Evolutionary conservation across 148 eudicot species (phyloP), one percentile per base, ranked within the genome.

Genomic region (Hydrangea macrophylla): DNA sequence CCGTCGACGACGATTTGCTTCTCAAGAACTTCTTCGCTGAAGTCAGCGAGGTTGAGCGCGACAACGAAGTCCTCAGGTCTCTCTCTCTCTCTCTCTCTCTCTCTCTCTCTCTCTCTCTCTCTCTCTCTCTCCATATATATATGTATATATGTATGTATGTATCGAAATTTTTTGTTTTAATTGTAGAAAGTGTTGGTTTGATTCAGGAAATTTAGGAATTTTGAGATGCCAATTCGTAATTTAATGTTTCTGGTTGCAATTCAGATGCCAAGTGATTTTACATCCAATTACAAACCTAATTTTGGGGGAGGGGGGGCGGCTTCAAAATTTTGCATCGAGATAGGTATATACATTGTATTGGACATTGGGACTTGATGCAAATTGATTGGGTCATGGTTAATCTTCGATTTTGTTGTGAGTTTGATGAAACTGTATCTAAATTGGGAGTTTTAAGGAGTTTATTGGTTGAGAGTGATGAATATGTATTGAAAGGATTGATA

Each of bases 31-130:
- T 92, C 84, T 92, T 80, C 55, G 87, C 96, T n/a, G 92, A 92
- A 75, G 96, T 92, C 57, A 76, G 96, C 78, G 96, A 87, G 80
- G 96, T 89, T 65, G 97, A 92, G 72, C 84, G 97, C 67, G 97
- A 87, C 51, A 92, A 92, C 70, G 97, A 92, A 89, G 97, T 92
- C 60, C 13, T 51, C 40, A 92, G 97, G 97, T 92, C 37, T 40
- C 71, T 17, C 37, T 20, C 23, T 10, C 40, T 44, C 20, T 55
- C 12, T 7, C 22, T 18, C 1, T 6, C 3, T 55, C 5, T 22
- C 20, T 53, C 27, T 42, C 7, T n/a, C 27, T 17, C 37, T 20
- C 23, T 10, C 40, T 44, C 20, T 55, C 12, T 7, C 22, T 18
- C 1, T 6, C 3, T 55, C 5, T 22, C 20, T 53, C 27, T 42